Evolutionary conservation across 2,329 filamentous ascomycete genomes (phyloP), one percentile per base, ranked within the genome.

Genomic region (Colletotrichum euphorbiae): DNA sequence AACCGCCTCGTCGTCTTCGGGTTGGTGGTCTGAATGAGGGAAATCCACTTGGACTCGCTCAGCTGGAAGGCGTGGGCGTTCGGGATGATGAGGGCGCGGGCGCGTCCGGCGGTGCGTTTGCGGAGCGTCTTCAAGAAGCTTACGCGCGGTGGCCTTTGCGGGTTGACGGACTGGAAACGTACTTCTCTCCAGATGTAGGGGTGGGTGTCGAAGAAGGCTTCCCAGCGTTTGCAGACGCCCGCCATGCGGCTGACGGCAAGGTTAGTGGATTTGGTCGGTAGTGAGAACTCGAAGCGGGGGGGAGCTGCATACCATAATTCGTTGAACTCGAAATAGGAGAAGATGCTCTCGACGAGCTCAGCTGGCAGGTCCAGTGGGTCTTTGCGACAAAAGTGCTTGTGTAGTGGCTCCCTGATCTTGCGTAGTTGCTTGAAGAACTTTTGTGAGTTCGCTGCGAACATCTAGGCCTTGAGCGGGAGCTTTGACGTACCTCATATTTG

Each of bases 321-420:
- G 2, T 31, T 21, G n/a, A 80, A 74, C 56, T 78, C 77, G 8
- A 81, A 69, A 43, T 74, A 75, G 13, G 72, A 73, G 40, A 81
- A 78, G 7, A 82, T 78, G 13, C 76, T 71, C 28, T 79, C 73
- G 7, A 80, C 71, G 57, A 82, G 73, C 54, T 82, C 80, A 3
- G 73, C 63, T 0, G 80, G 80, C 24, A 81, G 73, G 13, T 69
- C 59, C 6, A 82, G 54, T 2, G 80, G 80, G 62, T 82, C 80
- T 40, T 73, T 72, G 31, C 74, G 76, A 38, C 64, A 74, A 62
- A 76, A 81, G 17, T 73, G 75, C 12, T 69, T 62, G 33, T 80
- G 77, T 3, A 82, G 69, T 4, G 77, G 79, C 58, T 75, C 71
- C n/a, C 79, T 74, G 5, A 76, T 75, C 11, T 73, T 72, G 52